Base-by-base conservation (phyloP, 345 rosid species). In the Lumnitzera littorea region DNA sequence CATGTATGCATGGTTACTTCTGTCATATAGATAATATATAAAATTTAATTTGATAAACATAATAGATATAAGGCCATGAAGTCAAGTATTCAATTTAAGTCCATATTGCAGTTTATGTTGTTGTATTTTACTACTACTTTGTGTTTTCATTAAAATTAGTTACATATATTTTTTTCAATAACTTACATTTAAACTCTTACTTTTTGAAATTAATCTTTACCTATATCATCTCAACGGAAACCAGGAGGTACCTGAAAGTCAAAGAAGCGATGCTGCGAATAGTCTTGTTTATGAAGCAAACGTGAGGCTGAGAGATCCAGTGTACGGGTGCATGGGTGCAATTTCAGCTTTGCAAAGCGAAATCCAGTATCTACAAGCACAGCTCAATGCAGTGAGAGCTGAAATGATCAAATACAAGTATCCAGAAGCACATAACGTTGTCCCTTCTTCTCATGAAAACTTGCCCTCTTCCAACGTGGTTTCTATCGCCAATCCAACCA, bases 311-410 rank as follows among this genome's bases (percentile, higher is more conserved):
- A 76, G 91, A 72, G 95, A 91, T 67, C 96, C 96, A 0, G 90
- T 91, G 15, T 83, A 88, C 58, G 98, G 96, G n/a, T 88, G 96
- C 80, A 83, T 84, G 84, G 96, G 98, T 54, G 95, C 86, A 69
- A 86, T 91, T 51, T 88, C 89, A 60, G 80, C 87, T 16, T 70
- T 88, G 62, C 95, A 91, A 55, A 91, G 80, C 25, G 84, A 88
- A 72, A 68, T 91, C 24, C 96, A 86, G 68, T 72, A 84, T 51
- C 73, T 83, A 57, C 87, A 86, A 74, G 70, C 79, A 16, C 91
- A 88, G 73, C 80, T 91, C 52, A 74, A 74, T 57, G 87, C 83
- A 47, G 83, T 86, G 31, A 76, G 89, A 68, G 61, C 79, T 2
- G 95, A 91, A 72, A 80, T 84, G 20, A 67, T 80, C 46, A 91